Evolutionary conservation across 768 basidiomycete genomes (phyloP).

Genomic region (Lentinula detonsa): DNA sequence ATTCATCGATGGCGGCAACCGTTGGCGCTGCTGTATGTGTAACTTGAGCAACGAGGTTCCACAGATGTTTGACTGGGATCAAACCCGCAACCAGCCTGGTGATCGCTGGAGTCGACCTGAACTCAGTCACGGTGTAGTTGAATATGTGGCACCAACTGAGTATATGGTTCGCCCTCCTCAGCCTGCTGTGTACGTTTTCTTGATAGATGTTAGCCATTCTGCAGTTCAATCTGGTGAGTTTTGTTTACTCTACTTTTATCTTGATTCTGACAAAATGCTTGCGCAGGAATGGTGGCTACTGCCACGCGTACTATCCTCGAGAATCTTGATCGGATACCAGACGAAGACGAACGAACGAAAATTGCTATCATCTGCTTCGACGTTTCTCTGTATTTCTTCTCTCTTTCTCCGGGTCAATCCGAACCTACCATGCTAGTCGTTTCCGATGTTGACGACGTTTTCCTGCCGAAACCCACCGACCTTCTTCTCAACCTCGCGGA

Average conservation of each 20-base stretch:
- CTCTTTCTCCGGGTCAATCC: slow-evolving; percentile 56
- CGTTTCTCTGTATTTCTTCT: slow-evolving; percentile 93
- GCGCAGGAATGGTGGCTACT: slow-evolving; percentile 91
- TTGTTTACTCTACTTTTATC: not conserved
- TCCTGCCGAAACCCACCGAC: slow-evolving; percentile 94
- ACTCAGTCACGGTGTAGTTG: slow-evolving; percentile 90
- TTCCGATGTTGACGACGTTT: slow-evolving; percentile 94
- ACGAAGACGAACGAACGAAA: slow-evolving; percentile 90
- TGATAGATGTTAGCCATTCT: slow-evolving; percentile 92
- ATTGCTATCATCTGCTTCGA: slow-evolving; percentile 92
- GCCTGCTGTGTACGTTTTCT: slow-evolving; percentile 93
- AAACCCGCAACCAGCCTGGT: slow-evolving; percentile 85
- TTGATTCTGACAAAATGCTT: not conserved
- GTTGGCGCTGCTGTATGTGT: slow-evolving; percentile 99
- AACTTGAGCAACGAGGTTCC: slow-evolving; percentile 98
- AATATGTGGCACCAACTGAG: slow-evolving; percentile 96
- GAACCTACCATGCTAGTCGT: slow-evolving; percentile 97
- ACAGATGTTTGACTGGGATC: slow-evolving; percentile 98
- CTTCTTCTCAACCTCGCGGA: slow-evolving; percentile 94
- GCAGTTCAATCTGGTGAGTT: slow-evolving; percentile 81
- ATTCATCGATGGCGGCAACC: slow-evolving; percentile 96
- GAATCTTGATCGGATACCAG: slow-evolving; percentile 90
- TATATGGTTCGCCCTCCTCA: slow-evolving; percentile 99
- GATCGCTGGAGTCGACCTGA: slow-evolving; percentile 94
- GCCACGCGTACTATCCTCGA: slow-evolving; percentile 96